Conservation (phyloP, 805 yeast species). For the Pichia eremophila region DNA sequence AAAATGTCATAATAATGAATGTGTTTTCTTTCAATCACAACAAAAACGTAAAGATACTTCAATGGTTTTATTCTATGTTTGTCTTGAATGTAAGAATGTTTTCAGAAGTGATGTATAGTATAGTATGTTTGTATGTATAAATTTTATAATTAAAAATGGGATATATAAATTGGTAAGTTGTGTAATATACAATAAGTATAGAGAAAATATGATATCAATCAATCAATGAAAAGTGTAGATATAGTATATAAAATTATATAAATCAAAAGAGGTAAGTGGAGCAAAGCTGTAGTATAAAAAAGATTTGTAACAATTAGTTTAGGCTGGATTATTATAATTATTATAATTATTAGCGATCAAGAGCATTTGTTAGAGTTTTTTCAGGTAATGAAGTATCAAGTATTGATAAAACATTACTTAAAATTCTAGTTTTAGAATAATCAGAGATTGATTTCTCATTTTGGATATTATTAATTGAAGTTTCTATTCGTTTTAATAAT, state of each 20-base stretch:
- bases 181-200: background rate
- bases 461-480: conserved; percentile 1
- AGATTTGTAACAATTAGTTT: too few species aligned
- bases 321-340: too few species aligned
- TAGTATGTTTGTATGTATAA: too few species aligned
- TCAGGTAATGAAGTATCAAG: background rate
- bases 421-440: conserved; percentile 2
- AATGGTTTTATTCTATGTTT: conserved; percentile 90
- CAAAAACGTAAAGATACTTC: conserved; percentile 92
- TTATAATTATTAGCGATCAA: background rate
- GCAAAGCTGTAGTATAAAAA: too few species aligned
- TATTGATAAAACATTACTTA: conserved; percentile 1
- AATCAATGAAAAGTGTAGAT: background rate
- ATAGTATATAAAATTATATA: background rate
- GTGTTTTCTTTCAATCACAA: conserved; percentile 95
- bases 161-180: too few species aligned
- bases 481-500: conserved; percentile 1
- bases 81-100: conserved; percentile 76
- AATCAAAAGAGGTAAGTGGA: background rate
- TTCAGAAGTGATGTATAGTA: conserved; percentile 28
- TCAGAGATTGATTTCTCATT: background rate
- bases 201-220: background rate
- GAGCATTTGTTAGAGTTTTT: too few species aligned
- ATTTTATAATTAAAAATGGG: too few species aligned
- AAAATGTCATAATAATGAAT: conserved; percentile 73